Evolutionary conservation across 495 filamentous ascomycete species (phyloP).

Genomic region (Aspergillus avenaceus): DNA sequence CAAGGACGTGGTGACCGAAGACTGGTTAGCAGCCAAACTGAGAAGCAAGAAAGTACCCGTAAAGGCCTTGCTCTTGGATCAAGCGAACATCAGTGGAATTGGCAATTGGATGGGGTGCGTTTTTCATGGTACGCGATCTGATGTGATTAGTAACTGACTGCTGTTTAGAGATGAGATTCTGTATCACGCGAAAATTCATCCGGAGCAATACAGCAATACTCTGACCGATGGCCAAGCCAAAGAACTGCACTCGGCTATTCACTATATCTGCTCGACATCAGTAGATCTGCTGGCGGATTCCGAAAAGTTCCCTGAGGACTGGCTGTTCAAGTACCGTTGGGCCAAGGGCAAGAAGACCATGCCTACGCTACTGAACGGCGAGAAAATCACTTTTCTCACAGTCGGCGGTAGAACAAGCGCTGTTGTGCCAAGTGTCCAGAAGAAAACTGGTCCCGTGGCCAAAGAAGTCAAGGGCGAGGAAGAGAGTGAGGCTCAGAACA

Average conservation of each 20-base stretch:
- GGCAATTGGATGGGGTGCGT: constrained; percentile 90
- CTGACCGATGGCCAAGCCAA: constrained; percentile 68
- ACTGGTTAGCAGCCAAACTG: constrained; percentile 68
- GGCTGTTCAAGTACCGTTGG: constrained; percentile 93
- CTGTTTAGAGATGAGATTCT: constrained; percentile 72
- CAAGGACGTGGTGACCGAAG: constrained; percentile 64
- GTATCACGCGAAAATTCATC: constrained; percentile 82
- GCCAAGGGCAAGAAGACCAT: constrained; percentile 76
- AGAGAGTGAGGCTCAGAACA: constrained; percentile 16
- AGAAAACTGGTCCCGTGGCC: constrained; percentile 60
- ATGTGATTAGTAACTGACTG: constrained; percentile 11
- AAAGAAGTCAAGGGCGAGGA: constrained; percentile 30
- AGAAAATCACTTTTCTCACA: constrained; percentile 75
- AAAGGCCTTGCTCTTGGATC: constrained; percentile 83
- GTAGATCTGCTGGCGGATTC: constrained; percentile 78
- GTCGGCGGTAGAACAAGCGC: constrained; percentile 89
- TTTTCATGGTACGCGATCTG: neutral
- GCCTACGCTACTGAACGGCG: constrained; percentile 70
- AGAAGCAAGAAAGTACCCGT: constrained; percentile 72
- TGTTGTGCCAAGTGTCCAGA: constrained; percentile 78
- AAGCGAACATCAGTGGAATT: constrained; percentile 85
- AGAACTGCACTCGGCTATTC: constrained; percentile 66
- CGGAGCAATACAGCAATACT: constrained; percentile 86
- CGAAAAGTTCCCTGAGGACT: constrained; percentile 78
- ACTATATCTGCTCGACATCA: constrained; percentile 73